Conservation (phyloP, 352 stramenopile species). For the Elongisporangium undulatum region DNA sequence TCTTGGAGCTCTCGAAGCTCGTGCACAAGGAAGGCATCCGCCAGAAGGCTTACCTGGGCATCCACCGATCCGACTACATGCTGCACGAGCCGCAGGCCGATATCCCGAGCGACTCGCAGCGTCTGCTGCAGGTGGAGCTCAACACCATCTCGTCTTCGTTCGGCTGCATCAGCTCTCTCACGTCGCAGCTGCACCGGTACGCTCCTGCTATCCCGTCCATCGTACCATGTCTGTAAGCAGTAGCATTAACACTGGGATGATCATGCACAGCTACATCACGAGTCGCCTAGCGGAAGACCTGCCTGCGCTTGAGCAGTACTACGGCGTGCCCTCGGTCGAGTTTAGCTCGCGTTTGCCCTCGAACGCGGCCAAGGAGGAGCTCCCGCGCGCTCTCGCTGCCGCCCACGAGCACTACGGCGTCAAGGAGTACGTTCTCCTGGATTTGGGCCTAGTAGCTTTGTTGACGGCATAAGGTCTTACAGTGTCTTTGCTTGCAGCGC, state of each 20-base stretch:
- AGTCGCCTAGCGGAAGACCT: constrained; percentile 42
- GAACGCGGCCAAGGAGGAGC: constrained; percentile 66
- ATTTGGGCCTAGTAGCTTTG: too few species aligned
- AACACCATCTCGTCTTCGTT: constrained; percentile 99
- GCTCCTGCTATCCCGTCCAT: constrained; percentile 14
- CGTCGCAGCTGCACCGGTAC: constrained; percentile 90
- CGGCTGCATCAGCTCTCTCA: constrained; percentile 90
- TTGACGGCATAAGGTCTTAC: constrained; percentile 4
- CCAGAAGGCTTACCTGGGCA: constrained; percentile 84
- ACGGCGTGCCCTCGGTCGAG: constrained; percentile 32
- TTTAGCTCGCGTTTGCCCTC: constrained; percentile 39
- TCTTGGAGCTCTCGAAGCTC: constrained; percentile 76
- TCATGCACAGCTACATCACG: constrained; percentile 37
- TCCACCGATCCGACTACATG: constrained; percentile 95
- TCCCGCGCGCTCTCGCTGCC: constrained; percentile 57
- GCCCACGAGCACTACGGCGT: constrained; percentile 71
- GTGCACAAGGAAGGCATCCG: constrained; percentile 65
- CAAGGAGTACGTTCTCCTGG: constrained; percentile 55
- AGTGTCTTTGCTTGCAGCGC: constrained; percentile 20
- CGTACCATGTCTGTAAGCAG: neutral
- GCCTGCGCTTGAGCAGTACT: constrained; percentile 45
- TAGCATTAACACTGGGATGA: neutral
- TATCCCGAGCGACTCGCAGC: constrained; percentile 38
- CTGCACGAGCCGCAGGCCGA: constrained; percentile 71
- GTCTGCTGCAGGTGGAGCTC: constrained; percentile 94